Conservation (phyloP, 2,329 filamentous ascomycete species). For the Arthroderma sp. region DNA sequence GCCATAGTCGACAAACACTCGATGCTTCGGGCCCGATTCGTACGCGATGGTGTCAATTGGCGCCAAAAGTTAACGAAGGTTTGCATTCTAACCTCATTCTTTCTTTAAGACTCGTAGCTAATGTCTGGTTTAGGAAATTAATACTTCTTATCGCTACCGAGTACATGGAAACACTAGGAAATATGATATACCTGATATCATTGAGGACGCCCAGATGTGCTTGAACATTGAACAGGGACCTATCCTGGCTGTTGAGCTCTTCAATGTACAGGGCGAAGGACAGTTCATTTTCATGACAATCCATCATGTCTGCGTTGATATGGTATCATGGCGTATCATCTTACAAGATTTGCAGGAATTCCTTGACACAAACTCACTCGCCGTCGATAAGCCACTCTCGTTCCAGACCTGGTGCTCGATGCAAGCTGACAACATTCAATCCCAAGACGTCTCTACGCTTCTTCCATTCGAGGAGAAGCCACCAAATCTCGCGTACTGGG, state of each 20-base stretch:
- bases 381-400: constrained; percentile 25
- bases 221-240: constrained; percentile 24
- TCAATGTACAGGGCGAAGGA: constrained; percentile 19
- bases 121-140: constrained; percentile 14
- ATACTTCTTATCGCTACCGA: constrained; percentile 10
- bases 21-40: constrained; percentile 18
- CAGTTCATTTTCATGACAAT: constrained; percentile 23
- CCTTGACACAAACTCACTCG: constrained; percentile 24
- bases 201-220: constrained; percentile 21
- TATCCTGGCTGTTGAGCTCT: constrained; percentile 21
- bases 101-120: constrained; percentile 13
- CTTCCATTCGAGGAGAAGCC: constrained; percentile 22
- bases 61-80: constrained; percentile 18
- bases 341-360: constrained; percentile 14
- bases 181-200: constrained; percentile 16
- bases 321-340: constrained; percentile 16
- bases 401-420: constrained; percentile 31
- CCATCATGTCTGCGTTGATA: constrained; percentile 24
- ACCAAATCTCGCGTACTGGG: constrained; percentile 30
- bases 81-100: constrained; percentile 19
- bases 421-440: constrained; percentile 19
- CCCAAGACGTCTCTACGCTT: constrained; percentile 3
- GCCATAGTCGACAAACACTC: constrained; percentile 15
- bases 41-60: constrained; percentile 11
- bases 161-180: constrained; percentile 12